Base-by-base conservation (phyloP, 352 stramenopile genomes). In the Phytophthora pini region DNA sequence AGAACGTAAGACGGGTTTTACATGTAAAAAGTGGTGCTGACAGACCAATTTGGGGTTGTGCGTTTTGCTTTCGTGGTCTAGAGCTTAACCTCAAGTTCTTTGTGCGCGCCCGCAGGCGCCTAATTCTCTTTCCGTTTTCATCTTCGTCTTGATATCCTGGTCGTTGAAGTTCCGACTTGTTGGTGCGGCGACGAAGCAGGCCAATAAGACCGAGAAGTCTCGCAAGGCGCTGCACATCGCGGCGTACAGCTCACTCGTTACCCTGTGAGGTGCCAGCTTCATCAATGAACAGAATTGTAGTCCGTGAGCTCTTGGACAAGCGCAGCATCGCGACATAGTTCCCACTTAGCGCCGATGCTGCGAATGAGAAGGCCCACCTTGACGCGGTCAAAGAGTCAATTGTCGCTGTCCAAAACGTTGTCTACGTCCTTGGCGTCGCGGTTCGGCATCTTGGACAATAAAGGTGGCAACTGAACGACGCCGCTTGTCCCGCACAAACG, bases 341-440 rank as follows among this genome's bases (percentile, higher is more conserved):
- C 54, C 82, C 82, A 93, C 15, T 89, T 70, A 27, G 68, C 31
- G 38, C 82, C 82, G 27, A 92, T 74, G 29, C 77, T 69, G 22
- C 85, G 79, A 26, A 93, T 65, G 40, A 89, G 54, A 17, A 90
- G 61, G 6, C 82, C 85, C 2, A 80, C 66, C 3, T 68, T 59
- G 6, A 88, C 71, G 36, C 81, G 80, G n/a, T 87, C 67, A n/a
- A 88, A 0, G 36, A 13, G 1, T 70, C 47, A 26, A 12, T 9
- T 10, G 61, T 65, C n/a, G 65, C 49, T 15, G 32, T 31, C n/a
- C 12, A 92, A 60, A 5, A 89, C 67, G 34, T 82, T 84, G 34
- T 74, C 80, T 41, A 93, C 83, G 56, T 89, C 79, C 48, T 89
- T 87, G 7, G 80, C 80, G 36, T 91, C 79, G 9, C 80, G 77